These are phyloP conservation scores for Inonotus obliquus DNA, from an alignment of 1,284 basidiomycete genomes.

Conservation along the genomic window DNA sequence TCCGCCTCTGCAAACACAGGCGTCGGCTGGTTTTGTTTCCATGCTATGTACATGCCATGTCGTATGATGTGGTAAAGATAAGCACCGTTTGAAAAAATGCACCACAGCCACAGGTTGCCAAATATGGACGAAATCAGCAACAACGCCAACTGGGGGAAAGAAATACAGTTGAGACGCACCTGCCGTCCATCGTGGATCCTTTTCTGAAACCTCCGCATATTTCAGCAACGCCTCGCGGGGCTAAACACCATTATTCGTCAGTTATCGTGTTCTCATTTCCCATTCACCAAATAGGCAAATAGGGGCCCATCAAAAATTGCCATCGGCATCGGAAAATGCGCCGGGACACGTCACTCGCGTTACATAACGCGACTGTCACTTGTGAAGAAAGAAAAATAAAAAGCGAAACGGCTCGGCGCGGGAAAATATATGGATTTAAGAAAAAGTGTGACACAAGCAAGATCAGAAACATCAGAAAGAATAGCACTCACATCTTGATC, in stretches of 20 bases:
- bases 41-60: constrained; percentile 48
- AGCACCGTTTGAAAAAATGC: constrained; percentile 44
- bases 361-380: neutral
- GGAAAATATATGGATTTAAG: constrained; percentile 5
- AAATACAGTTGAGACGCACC: constrained; percentile 47
- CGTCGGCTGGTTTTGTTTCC: constrained; percentile 75
- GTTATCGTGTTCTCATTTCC: neutral
- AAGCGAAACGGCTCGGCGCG: neutral
- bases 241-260: constrained; percentile 36
- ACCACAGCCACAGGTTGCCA: constrained; percentile 51
- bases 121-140: constrained; percentile 29
- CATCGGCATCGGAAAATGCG: neutral
- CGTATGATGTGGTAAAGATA: neutral
- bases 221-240: constrained; percentile 94
- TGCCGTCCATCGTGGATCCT: constrained; percentile 77
- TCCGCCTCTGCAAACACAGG: constrained; percentile 62
- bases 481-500: constrained; percentile 84
- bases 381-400: neutral
- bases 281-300: neutral
- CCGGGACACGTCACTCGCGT: neutral
- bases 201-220: constrained; percentile 76
- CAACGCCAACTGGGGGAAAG: constrained; percentile 4
- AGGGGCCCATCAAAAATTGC: neutral
- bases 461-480: constrained; percentile 20
- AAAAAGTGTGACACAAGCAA: constrained; percentile 11